Conservation (phyloP, 2,329 filamentous ascomycete species). For the Calcarisporium arbuscula region DNA sequence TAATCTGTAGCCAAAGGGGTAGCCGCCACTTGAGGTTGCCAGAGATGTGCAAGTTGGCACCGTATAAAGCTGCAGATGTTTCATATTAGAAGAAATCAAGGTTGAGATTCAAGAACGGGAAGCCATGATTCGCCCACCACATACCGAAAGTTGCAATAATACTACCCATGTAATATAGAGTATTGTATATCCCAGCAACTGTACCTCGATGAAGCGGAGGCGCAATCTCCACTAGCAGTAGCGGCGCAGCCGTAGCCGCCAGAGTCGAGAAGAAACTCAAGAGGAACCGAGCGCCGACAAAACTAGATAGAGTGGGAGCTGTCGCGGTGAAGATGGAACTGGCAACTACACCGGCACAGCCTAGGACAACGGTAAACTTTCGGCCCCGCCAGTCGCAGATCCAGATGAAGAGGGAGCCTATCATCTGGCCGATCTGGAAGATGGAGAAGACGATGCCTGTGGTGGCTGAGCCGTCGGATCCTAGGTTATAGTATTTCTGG, state of each 20-base stretch:
- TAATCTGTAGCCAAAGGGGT: slow-evolving; percentile 13
- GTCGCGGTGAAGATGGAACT: slow-evolving; percentile 43
- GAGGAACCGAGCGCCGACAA: slow-evolving; percentile 47
- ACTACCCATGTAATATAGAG: slow-evolving; percentile 33
- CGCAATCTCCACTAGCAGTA: slow-evolving; percentile 54
- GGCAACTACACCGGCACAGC: slow-evolving; percentile 41
- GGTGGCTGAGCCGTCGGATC: slow-evolving; percentile 26
- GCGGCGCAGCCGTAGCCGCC: slow-evolving; percentile 48
- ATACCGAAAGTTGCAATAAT: slow-evolving; percentile 9
- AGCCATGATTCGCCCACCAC: neutral
- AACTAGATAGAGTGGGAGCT: slow-evolving; percentile 33
- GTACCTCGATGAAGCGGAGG: slow-evolving; percentile 53
- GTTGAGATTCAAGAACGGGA: neutral
- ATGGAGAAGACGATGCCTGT: slow-evolving; percentile 40
- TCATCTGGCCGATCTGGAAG: slow-evolving; percentile 37
- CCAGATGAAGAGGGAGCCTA: slow-evolving; percentile 35
- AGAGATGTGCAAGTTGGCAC: slow-evolving; percentile 10
- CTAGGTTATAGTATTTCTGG: slow-evolving; percentile 30
- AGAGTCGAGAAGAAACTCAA: slow-evolving; percentile 50
- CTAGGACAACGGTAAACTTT: slow-evolving; percentile 35
- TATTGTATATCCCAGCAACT: slow-evolving; percentile 47
- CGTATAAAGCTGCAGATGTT: slow-evolving; percentile 13
- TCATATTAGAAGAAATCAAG: neutral
- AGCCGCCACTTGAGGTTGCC: slow-evolving; percentile 16
- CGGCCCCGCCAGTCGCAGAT: slow-evolving; percentile 38